Conservation (phyloP, 306 rosid genomes). For the Cicer pinnatifidum region DNA sequence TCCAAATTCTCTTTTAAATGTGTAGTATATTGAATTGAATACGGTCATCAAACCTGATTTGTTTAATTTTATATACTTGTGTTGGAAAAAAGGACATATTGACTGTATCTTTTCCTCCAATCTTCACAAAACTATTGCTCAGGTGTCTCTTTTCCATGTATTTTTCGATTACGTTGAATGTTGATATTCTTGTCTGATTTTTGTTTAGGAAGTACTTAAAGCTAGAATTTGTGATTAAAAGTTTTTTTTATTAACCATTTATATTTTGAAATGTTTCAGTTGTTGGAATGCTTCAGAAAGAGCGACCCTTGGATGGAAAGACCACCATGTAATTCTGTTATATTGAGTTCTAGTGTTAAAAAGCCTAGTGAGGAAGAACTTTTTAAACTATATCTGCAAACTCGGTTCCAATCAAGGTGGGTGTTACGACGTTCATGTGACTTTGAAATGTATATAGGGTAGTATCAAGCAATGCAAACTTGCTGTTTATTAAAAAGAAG, state of each 20-base stretch:
- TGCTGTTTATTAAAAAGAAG: not conserved
- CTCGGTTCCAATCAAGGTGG: constrained; percentile 78
- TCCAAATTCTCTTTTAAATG: not conserved
- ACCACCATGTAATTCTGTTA: constrained; percentile 29
- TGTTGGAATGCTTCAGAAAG: constrained; percentile 59
- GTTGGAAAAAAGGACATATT: not conserved
- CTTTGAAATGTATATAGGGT: not conserved
- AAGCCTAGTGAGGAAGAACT: constrained; percentile 59
- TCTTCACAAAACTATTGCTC: constrained; percentile 32
- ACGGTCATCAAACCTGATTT: too few species aligned
- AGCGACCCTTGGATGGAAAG: constrained; percentile 74
- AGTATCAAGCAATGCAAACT: constrained; percentile 3
- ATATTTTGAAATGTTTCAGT: constrained; percentile 60
- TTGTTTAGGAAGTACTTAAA: constrained; percentile 10
- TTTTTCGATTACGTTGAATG: not conserved
- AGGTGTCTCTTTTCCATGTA: not conserved
- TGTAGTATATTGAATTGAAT: too few species aligned
- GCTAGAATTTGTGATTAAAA: not conserved
- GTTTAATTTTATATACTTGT: too few species aligned
- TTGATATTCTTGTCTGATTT: constrained; percentile 15
- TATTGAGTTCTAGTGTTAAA: constrained; percentile 27
- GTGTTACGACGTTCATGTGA: constrained; percentile 4
- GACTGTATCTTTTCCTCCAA: not conserved
- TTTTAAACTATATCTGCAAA: constrained; percentile 54
- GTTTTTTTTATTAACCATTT: constrained; percentile 18